Evolutionary conservation across 2,329 filamentous ascomycete species (phyloP).

Genomic region (Xylaria sp.): DNA sequence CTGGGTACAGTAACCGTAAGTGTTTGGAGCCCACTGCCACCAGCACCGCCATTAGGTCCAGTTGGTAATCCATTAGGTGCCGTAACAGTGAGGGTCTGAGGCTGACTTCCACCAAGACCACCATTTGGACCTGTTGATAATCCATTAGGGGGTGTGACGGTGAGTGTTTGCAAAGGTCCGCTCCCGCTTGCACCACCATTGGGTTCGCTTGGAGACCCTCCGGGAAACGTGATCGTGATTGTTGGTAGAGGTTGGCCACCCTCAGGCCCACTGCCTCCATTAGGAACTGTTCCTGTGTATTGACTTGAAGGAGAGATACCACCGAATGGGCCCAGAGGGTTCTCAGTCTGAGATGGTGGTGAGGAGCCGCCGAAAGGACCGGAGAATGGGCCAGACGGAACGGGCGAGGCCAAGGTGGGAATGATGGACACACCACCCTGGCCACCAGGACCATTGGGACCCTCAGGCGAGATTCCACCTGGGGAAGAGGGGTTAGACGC

Average conservation of each 20-base stretch:
- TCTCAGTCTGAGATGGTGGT: constrained; percentile 24
- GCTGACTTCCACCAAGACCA: constrained; percentile 7
- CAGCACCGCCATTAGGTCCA: constrained; percentile 9
- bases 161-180: constrained; percentile 29
- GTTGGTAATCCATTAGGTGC: constrained; percentile 24
- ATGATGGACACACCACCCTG: constrained; percentile 37
- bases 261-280: constrained; percentile 35
- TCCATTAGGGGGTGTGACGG: constrained; percentile 29
- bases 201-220: constrained; percentile 31
- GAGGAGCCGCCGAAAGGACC: constrained; percentile 42
- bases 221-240: constrained; percentile 46
- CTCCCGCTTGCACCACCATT: constrained; percentile 15
- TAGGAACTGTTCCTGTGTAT: constrained; percentile 35
- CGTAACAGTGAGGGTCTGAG: constrained; percentile 32
- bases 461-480: constrained; percentile 29
- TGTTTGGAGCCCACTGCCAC: constrained; percentile 17
- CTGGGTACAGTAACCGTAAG: constrained; percentile 29
- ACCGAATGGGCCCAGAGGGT: constrained; percentile 31
- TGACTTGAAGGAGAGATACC: constrained; percentile 38
- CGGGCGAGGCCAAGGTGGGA: constrained; percentile 25
- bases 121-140: constrained; percentile 22
- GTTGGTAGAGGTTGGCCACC: constrained; percentile 42
- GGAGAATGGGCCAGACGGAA: constrained; percentile 39
- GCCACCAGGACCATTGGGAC: constrained; percentile 39
- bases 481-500: constrained; percentile 22